Base-by-base conservation (phyloP, 2,329 filamentous ascomycete genomes). In the Endoconidiophora laricicola region DNA sequence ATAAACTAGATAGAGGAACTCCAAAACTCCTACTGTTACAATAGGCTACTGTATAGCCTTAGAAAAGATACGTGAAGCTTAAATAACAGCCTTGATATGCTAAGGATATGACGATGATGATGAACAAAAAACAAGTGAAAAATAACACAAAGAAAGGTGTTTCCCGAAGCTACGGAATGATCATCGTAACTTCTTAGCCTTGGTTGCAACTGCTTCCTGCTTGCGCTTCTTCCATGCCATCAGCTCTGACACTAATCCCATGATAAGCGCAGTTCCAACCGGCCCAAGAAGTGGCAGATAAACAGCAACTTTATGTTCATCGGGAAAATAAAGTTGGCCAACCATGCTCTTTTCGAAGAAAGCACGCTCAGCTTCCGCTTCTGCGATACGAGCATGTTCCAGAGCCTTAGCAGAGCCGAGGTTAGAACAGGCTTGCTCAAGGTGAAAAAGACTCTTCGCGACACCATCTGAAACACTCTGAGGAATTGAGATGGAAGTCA, bases 271-370 rank as follows among this genome's bases (percentile, higher is more conserved):
- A 10, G 96, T 90, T 3, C 85, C 87, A 39, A 96, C 79, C 0
- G 91, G 91, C 0, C 91, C 91, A 39, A 98, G 67, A 9, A 98
- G 67, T 1, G 91, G 91, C 58, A 98, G 66, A 62, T 98, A 98
- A 1, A 98, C 91, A 0, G 91, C 91, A 22, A 98, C 78, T 65
- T 96, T 98, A 64, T 98, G 91, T 67, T 98, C 91, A 60, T 98
- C 91, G 0, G 91, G 91, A 63, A 98, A 98, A 64, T 96, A 98
- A 2, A 96, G 81, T 66, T 96, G 91, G 0, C 88, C 91, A 10
- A 98, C 91, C 91, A 98, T 98, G 60, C 85, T 94, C 66, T 94
- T 94, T 65, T 98, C 91, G 58, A 98, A 98, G 65, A 98, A 98
- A 0, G 90, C 90, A 54, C 83, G 79, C 63, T 98, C 91, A 0